Evolutionary conservation across 208 protist genomes (phyloP), one percentile per base, ranked within the genome.

Genomic region (Leishmania major): DNA sequence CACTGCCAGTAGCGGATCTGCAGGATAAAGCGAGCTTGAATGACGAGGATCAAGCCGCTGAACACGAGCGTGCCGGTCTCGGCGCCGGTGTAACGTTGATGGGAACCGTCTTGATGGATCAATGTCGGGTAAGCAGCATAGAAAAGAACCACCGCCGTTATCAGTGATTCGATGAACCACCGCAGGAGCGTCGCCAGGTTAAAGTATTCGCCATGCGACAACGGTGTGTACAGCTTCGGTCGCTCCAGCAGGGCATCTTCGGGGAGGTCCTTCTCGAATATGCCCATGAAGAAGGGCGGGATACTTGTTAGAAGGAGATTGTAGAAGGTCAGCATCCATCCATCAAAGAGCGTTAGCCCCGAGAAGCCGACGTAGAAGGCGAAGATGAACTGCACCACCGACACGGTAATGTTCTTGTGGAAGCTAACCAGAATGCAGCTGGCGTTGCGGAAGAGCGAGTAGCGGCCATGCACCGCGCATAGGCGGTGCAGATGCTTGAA

Each of bases 371-470:
- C 86, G 85, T 93, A 98, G 78, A 95, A 96, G 74, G 84, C 55
- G 83, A 98, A 99, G 78, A 95, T 96, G 81, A 99, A 91, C 83
- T 98, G 93, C 15, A 91, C 85, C 28, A 98, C 78, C 40, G 96
- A 87, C 53, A 99, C 83, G 15, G 93, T 88, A 31, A 99, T 87
- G 82, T 99, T 99, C 92, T 99, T 99, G 91, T 99, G 99, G 86
- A 99, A 99, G 82, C 95, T 99, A 43, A 98, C 98, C 1, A 97
- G 80, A 81, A 99, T 97, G 69, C 99, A 92, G 76, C 86, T 93
- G 22, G 94, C 80, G 80, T 99, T 98, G 60, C 99, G 95, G n/a
- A 95, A 86, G 78, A 99, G 97, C 37, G 92, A 88, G 88, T 98
- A 99, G 47, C 94, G 90, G 22, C 99, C 99, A 86, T 99, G 99